These are phyloP conservation scores for Bacterosira constricta DNA, from an alignment of 108 stramenopile species.

Conservation along the genomic window DNA sequence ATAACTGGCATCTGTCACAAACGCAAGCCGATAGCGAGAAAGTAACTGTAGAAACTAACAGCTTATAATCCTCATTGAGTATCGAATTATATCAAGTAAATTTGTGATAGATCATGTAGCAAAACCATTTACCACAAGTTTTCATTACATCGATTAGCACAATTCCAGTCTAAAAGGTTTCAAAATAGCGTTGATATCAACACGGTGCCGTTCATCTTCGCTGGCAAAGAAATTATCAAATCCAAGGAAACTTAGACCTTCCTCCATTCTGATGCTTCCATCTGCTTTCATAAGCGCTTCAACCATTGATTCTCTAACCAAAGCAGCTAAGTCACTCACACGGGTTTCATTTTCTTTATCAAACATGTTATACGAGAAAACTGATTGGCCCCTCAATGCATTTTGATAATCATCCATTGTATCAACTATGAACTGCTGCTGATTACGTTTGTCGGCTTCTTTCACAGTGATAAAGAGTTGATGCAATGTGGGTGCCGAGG, in stretches of 20 bases:
- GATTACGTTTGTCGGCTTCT: slow-evolving; percentile 1
- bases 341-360: slow-evolving; percentile 23
- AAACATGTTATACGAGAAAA: slow-evolving; percentile 32
- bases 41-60: too few relatives aligned
- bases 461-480: slow-evolving; percentile 24
- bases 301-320: slow-evolving; percentile 10
- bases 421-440: slow-evolving; percentile 7
- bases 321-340: slow-evolving; percentile 13
- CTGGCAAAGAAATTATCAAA: slow-evolving; percentile 6
- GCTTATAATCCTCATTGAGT: too few relatives aligned
- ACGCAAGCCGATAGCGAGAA: too few relatives aligned
- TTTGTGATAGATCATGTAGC: too few relatives aligned
- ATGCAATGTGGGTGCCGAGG: background rate
- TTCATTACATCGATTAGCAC: too few relatives aligned
- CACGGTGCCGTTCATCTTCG: too few relatives aligned
- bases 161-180: too few relatives aligned
- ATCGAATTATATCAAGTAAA: too few relatives aligned
- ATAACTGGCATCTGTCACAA: too few relatives aligned
- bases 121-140: too few relatives aligned
- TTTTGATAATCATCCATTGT: slow-evolving; percentile 22
- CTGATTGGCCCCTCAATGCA: slow-evolving; percentile 1
- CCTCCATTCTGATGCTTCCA: background rate
- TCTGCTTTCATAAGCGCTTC: background rate
- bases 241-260: slow-evolving; percentile 3
- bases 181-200: too few relatives aligned